Percentiles rank a stretch among this genome's conserved stretches.
These are phyloP conservation scores for Persicaria tinctoria DNA, from an alignment of 148 eudicot species.

Conservation along the genomic window DNA sequence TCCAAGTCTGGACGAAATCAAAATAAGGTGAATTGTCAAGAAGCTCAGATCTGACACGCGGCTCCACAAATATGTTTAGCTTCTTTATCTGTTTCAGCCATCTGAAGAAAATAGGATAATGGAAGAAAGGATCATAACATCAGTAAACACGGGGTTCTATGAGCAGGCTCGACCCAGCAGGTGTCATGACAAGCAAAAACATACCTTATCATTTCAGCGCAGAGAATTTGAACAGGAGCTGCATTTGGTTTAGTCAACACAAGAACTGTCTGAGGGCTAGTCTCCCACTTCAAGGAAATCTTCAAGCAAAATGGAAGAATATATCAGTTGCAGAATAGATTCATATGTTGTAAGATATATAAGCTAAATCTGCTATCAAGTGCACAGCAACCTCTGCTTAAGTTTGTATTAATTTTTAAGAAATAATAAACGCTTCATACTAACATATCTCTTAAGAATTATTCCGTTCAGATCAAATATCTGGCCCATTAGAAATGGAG, in stretches of 20 bases:
- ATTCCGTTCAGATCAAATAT: too few relatives aligned
- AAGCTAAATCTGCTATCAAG: too few relatives aligned
- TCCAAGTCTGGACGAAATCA: slow-evolving; percentile 76
- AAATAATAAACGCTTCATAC: too few relatives aligned
- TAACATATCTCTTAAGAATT: too few relatives aligned
- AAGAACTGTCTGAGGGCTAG: slow-evolving; percentile 71
- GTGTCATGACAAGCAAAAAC: neutral
- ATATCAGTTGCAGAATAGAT: too few relatives aligned
- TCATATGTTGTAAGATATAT: too few relatives aligned
- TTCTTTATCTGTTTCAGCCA: slow-evolving; percentile 68
- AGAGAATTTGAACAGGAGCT: slow-evolving; percentile 59
- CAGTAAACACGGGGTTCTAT: too few relatives aligned
- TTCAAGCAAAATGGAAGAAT: slow-evolving; percentile 20
- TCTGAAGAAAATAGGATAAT: slow-evolving; percentile 28
- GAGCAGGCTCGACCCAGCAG: neutral
- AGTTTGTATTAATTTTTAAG: too few relatives aligned
- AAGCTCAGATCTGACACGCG: slow-evolving; percentile 71
- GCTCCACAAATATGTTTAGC: slow-evolving; percentile 69
- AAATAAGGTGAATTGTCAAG: slow-evolving; percentile 58
- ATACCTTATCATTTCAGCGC: slow-evolving; percentile 80
- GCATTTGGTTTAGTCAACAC: slow-evolving; percentile 91
- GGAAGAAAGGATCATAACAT: too few relatives aligned
- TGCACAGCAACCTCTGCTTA: too few relatives aligned
- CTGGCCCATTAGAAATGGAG: too few relatives aligned
- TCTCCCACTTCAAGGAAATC: slow-evolving; percentile 95